A percentile compares a stretch with the other conserved stretches of the same genome.
phyloP scores from a whole-genome alignment of 306 rosid genomes.

The Fagus crenata region DNA sequence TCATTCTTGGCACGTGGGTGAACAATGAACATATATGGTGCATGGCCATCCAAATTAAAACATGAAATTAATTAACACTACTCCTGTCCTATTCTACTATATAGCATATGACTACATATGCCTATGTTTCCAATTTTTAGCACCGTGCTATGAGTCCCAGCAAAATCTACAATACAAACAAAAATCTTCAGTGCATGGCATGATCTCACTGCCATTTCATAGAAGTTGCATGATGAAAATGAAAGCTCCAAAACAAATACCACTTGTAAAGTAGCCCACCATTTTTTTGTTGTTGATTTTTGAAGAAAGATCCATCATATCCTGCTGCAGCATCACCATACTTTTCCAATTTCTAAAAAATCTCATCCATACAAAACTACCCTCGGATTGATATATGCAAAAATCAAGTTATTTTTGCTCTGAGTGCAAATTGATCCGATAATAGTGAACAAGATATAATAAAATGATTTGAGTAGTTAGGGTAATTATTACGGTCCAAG shows the following conservation, averaged over 20 bases:
- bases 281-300: background rate
- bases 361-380: background rate
- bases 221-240: background rate
- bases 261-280: constrained; percentile 1
- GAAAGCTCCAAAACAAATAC: constrained; percentile 4
- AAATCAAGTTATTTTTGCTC: constrained; percentile 15
- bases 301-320: background rate
- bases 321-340: background rate
- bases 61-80: constrained; percentile 1
- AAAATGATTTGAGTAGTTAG: constrained; percentile 35
- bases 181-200: background rate
- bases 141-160: constrained; percentile 7
- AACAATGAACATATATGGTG: constrained; percentile 23
- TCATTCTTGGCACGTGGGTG: constrained; percentile 32
- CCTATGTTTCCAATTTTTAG: constrained; percentile 25
- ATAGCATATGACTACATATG: constrained; percentile 27
- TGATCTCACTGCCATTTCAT: background rate
- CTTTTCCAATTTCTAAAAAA: background rate
- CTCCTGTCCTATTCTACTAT: constrained; percentile 1
- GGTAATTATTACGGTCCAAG: constrained; percentile 49
- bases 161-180: constrained; percentile 3
- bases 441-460: constrained; percentile 33
- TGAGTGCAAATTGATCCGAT: constrained; percentile 28
- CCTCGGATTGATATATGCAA: constrained; percentile 1
- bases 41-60: constrained; percentile 14